Base-by-base conservation (phyloP, 1,284 basidiomycete species). In the Moesziomyces aphidis region DNA sequence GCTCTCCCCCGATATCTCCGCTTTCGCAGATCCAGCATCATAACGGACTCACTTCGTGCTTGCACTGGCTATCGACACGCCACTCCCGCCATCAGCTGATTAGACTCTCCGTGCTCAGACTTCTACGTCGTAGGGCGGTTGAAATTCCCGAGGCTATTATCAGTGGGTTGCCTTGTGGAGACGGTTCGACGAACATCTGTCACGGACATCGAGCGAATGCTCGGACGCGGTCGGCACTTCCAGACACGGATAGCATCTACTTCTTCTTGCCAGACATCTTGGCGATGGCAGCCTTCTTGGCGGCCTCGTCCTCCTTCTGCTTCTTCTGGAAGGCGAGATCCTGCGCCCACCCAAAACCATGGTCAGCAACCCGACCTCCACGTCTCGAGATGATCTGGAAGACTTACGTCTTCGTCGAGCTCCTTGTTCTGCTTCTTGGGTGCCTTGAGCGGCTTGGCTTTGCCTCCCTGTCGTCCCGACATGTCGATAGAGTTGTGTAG, bases 391-490 rank as follows among this genome's bases (percentile, higher is more conserved):
- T 49, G 15, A 19, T n/a, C 13, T 10, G 31, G n/a, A 36, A 11
- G 19, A 77, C 78, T 62, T 60, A 81, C 80, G 17, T 81, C 80
- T 24, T 81, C 80, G 52, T 81, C 80, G 19, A 79, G 54, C 59
- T 80, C 80, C 67, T 78, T 77, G 59, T 45, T 55, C 61, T 69
- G 60, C 69, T 81, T 81, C 73, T 81, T 81, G 11, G 74, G 70
- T 39, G 75, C 74, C 77, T 81, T 81, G 54, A 81, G 69, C 45
- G 80, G 80, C 73, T 81, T 81, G 11, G 74, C 73, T 68, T 81
- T 81, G 19, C 80, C 80, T 58, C 80, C 80, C 63, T 81, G 80
- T 45, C 80, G 78, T 22, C 78, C 76, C 49, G 77, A 78, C 79
- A 81, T 81, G 13, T 36, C 61, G 42, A 21, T 26, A 19, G 21